phyloP scores from a whole-genome alignment of 768 basidiomycete genomes.

The Tephrocybe sp. region DNA sequence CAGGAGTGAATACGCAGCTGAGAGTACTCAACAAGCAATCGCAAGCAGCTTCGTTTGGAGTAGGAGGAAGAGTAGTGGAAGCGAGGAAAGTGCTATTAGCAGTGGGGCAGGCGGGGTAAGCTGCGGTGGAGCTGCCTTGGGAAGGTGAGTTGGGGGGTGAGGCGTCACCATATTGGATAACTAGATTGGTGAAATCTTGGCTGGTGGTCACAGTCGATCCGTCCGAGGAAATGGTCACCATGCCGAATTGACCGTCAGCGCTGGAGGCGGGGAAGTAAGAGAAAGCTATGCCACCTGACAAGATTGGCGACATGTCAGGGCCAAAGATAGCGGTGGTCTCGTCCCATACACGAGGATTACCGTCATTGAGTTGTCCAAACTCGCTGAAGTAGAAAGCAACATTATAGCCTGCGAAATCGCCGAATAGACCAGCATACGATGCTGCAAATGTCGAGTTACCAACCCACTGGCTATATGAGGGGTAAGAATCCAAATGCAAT shows the following conservation, averaged over 20 bases:
- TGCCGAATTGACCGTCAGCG: constrained; percentile 74
- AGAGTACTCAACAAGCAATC: constrained; percentile 66
- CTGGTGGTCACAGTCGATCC: constrained; percentile 62
- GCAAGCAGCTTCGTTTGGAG: constrained; percentile 81
- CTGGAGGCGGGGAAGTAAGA: constrained; percentile 86
- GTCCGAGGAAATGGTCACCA: constrained; percentile 73
- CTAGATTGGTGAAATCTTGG: constrained; percentile 66
- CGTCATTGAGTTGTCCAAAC: constrained; percentile 65
- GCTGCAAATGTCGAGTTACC: constrained; percentile 57
- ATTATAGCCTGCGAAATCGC: constrained; percentile 60
- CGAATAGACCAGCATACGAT: constrained; percentile 54
- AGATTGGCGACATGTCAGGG: constrained; percentile 68
- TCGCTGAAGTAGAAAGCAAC: constrained; percentile 89
- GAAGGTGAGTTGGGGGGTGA: constrained; percentile 62
- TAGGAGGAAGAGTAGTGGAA: constrained; percentile 71
- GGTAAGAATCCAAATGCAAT: background rate
- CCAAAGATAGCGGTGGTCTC: constrained; percentile 76
- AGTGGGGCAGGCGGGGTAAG: constrained; percentile 64
- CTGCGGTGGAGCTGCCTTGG: constrained; percentile 35
- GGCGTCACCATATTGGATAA: constrained; percentile 55
- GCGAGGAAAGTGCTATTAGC: constrained; percentile 60
- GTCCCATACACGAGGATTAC: constrained; percentile 69
- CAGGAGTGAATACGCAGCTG: constrained; percentile 71
- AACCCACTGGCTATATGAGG: constrained; percentile 69
- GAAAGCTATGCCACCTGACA: constrained; percentile 89